phyloP scores from a whole-genome alignment of 257 asterid species.

The Craterostigma plantagineum region DNA sequence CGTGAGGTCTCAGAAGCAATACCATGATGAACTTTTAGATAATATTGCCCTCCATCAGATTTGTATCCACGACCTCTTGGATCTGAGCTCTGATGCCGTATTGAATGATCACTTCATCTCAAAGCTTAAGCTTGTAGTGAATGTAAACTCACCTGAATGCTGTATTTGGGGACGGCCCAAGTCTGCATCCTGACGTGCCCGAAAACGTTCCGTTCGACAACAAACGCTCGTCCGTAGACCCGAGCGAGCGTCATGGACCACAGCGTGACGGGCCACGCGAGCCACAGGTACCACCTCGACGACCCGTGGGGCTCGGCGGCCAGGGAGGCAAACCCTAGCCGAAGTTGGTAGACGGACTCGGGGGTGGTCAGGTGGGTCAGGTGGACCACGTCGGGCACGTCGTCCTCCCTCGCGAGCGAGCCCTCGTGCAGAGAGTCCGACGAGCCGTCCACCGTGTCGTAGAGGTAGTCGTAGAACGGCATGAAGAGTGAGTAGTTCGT shows the following conservation, averaged over 20 bases:
- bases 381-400: constrained; percentile 33
- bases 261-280: constrained; percentile 27
- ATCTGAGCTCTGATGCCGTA: too few species aligned
- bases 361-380: constrained; percentile 46
- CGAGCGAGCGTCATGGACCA: constrained; percentile 19
- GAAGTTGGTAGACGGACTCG: constrained; percentile 37
- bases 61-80: too few species aligned
- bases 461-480: constrained; percentile 45
- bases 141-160: constrained; percentile 20
- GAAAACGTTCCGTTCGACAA: constrained; percentile 30
- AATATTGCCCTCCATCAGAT: too few species aligned
- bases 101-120: too few species aligned
- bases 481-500: constrained; percentile 45
- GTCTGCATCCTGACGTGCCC: constrained; percentile 27
- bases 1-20: too few species aligned
- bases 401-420: constrained; percentile 22
- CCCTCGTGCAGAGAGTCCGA: constrained; percentile 17
- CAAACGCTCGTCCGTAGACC: constrained; percentile 17
- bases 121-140: too few species aligned
- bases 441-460: constrained; percentile 34
- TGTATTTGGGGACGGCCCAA: constrained; percentile 43
- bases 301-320: constrained; percentile 34
- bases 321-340: constrained; percentile 33
- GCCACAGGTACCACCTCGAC: constrained; percentile 34
- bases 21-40: too few species aligned